Evolutionary conservation across 208 protist species (phyloP), one percentile per base, ranked within the genome.

Genomic region (Zelonia costaricensis): DNA sequence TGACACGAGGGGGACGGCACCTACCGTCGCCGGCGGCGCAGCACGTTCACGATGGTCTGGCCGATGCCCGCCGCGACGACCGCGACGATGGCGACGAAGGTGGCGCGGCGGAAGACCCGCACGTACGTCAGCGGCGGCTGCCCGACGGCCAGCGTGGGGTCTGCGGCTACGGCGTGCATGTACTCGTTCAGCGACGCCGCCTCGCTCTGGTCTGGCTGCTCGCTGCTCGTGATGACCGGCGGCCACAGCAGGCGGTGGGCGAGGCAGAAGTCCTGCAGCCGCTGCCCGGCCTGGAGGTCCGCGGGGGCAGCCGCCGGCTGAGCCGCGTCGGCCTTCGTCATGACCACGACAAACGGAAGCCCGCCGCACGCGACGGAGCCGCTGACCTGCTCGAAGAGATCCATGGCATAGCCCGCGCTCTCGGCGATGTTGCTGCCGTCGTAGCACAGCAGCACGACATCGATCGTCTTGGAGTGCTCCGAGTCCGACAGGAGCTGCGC

Each of bases 371-470:
- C 45, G 10, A 78, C 47, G 36, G 59, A 53, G 0, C 55, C 36
- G 44, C 69, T 62, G 20, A 69, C 72, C 10, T 47, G 31, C 13
- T 72, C 42, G 63, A 80, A 91, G 22, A 84, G 56, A 3, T 56
- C 40, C 57, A 85, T 88, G 20, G 89, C 39, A 31, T 80, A 84
- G 2, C 30, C 54, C 10, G 49, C 67, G 23, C 72, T 89, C 33
- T 65, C 35, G 2, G 48, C 55, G 7, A 79, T 51, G 47, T 83
- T 52, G 28, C 51, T 77, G 48, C 77, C 78, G 56, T 94, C 85
- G 54, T 87, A 90, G 58, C 86, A 94, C 6, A 96, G 67, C 46
- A 96, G 58, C 23, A 93, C 84, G 3, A 85, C 78, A 45, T 96
- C 91, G 39, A 92, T 56, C n/a, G 68, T 78, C 43, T 83, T 82